Percentiles rank a stretch among this genome's conserved stretches.
Evolutionary conservation across 2,329 filamentous ascomycete genomes (phyloP).

Genomic region (Tolypocladium tundrense): DNA sequence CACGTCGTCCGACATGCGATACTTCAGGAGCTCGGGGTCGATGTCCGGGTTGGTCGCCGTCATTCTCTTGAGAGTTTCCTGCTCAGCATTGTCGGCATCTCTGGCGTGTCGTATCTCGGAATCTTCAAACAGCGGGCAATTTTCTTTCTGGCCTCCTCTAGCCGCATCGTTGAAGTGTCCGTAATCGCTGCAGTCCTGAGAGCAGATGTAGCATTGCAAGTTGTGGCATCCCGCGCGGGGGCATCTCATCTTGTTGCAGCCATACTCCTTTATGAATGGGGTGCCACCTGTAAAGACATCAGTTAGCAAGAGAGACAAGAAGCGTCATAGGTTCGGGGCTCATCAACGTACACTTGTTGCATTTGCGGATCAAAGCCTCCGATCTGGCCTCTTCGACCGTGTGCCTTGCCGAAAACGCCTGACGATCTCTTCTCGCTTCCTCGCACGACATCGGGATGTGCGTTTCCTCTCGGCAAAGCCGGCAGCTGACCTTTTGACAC

Average conservation of each 20-base stretch:
- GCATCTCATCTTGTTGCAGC: slow-evolving; percentile 81
- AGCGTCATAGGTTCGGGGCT: too few species aligned
- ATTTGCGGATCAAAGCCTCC: slow-evolving; percentile 63
- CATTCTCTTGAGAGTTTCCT: slow-evolving; percentile 43
- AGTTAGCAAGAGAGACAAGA: slow-evolving; percentile 4
- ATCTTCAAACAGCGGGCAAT: slow-evolving; percentile 61
- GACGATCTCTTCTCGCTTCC: slow-evolving; percentile 47
- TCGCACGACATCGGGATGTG: slow-evolving; percentile 66
- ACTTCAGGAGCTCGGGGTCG: slow-evolving; percentile 43
- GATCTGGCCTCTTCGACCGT: slow-evolving; percentile 79
- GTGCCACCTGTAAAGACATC: slow-evolving; percentile 37
- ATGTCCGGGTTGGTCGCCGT: slow-evolving; percentile 50
- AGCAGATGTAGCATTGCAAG: slow-evolving; percentile 62
- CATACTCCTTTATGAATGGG: slow-evolving; percentile 68
- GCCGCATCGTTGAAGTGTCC: slow-evolving; percentile 53
- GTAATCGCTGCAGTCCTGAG: slow-evolving; percentile 52
- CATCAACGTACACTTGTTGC: slow-evolving; percentile 48
- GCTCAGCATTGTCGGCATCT: slow-evolving; percentile 54
- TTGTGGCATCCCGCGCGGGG: slow-evolving; percentile 39
- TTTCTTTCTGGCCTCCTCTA: slow-evolving; percentile 36
- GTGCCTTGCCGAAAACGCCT: slow-evolving; percentile 50
- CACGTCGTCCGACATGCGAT: slow-evolving; percentile 48
- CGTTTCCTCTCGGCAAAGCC: slow-evolving; percentile 55
- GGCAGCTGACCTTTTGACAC: slow-evolving; percentile 55
- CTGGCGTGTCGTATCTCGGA: slow-evolving; percentile 47